Base-by-base conservation (phyloP, 2,329 filamentous ascomycete species). In the Penicillium sp. region DNA sequence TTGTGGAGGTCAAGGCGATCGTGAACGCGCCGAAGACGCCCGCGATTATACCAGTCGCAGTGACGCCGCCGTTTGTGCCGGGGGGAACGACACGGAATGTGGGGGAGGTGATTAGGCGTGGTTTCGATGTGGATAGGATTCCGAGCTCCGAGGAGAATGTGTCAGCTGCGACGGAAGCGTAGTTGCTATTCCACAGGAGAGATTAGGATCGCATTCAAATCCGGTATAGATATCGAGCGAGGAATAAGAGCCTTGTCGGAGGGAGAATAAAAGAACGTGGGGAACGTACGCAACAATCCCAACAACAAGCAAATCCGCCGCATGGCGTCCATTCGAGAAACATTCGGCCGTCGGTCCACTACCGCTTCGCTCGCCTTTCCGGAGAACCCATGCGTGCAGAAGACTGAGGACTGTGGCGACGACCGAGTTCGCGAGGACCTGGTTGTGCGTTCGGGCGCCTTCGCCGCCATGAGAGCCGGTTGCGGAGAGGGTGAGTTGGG, bases 91-190 rank as follows among this genome's bases (percentile, higher is more conserved):
- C 85, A 62, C 91, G 89, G 71, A 95, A 84, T 5, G 80, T 88
- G 17, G 85, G 87, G 15, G 91, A 93, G 4, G 92, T 97, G 73
- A 99, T 94, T 44, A 99, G 86, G 41, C 93, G 88, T 8, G 95
- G 95, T 49, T 86, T 81, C 26, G 85, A 85, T 62, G 84, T 86
- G 7, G 93, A 90, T 13, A 99, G 83, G 60, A 99, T 99, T 15
- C 95, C 95, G 21, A 99, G 88, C 80, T 99, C 95, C 11, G 93
- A 97, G 61, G 91, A 93, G 75, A 97, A 95, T 0, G 95, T 99
- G 76, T 99, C 95, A 54, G 94, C 92, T 21, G 92, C 88, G 9
- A 96, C 93, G 53, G 92, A 91, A 29, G 93, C 94, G 73, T 99
- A 99, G 79, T 97, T 94, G 47, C 78, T 80, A 60, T 46, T 26